Evolutionary conservation across 306 rosid species (phyloP).

Genomic region (Cucumis hystrix): DNA sequence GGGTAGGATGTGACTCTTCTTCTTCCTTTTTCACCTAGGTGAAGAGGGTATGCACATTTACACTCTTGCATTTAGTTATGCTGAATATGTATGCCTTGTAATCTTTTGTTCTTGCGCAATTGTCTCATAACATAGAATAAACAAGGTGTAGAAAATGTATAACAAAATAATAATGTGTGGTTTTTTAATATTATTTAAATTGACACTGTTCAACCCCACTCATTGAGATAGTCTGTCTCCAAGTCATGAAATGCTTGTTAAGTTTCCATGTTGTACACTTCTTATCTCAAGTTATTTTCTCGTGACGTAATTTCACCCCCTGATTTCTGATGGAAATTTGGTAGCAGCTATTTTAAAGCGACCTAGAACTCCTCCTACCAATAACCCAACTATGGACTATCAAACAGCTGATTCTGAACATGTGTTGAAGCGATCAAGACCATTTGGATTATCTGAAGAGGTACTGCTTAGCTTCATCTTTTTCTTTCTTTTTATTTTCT

Average conservation of each 20-base stretch:
- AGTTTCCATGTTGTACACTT: background rate
- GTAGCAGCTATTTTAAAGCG: conserved; percentile 76
- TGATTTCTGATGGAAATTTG: conserved; percentile 5
- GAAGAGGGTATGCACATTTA: background rate
- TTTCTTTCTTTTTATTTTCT: background rate
- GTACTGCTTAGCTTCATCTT: conserved; percentile 23
- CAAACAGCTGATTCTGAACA: conserved; percentile 98
- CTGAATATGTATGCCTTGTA: background rate
- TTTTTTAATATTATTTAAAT: background rate
- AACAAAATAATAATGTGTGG: background rate
- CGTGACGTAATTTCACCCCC: background rate
- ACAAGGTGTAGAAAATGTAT: background rate
- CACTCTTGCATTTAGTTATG: background rate
- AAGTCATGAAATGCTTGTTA: background rate
- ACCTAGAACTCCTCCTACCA: conserved; percentile 95
- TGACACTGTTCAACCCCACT: background rate
- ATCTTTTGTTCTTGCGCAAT: background rate
- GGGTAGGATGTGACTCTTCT: conserved; percentile 30
- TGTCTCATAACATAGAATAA: background rate
- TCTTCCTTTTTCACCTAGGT: background rate
- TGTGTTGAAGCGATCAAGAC: conserved; percentile 84
- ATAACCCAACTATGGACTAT: conserved; percentile 85
- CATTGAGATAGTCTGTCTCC: background rate
- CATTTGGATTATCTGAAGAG: conserved; percentile 83
- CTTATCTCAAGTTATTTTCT: background rate